These are phyloP conservation scores for Fusarium sublunatum DNA, from an alignment of 2,329 filamentous ascomycete genomes.

Conservation along the genomic window DNA sequence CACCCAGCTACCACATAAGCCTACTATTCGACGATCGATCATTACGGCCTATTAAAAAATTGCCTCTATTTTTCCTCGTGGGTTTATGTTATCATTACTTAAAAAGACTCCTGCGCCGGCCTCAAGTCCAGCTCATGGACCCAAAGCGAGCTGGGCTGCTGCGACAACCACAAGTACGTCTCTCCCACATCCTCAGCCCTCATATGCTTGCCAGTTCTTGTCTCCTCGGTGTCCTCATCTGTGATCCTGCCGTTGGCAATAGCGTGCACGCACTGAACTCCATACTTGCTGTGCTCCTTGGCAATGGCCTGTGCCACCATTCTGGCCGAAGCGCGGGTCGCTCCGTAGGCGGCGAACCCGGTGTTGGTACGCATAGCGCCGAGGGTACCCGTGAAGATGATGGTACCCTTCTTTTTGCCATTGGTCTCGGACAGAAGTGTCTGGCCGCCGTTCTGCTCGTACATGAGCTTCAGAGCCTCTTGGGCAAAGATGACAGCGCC, in stretches of 20 bases:
- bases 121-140: slow-evolving; percentile 38
- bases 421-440: slow-evolving; percentile 56
- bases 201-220: slow-evolving; percentile 65
- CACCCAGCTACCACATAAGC: no score
- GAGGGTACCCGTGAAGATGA: slow-evolving; percentile 68
- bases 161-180: slow-evolving; percentile 61
- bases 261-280: slow-evolving; percentile 68
- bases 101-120: slow-evolving; percentile 33
- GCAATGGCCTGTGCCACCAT: slow-evolving; percentile 67
- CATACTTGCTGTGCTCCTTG: slow-evolving; percentile 66
- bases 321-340: slow-evolving; percentile 61
- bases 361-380: slow-evolving; percentile 65
- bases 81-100: neutral
- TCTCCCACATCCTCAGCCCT: slow-evolving; percentile 67
- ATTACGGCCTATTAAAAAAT: no score
- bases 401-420: slow-evolving; percentile 64
- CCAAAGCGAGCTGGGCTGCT: slow-evolving; percentile 33
- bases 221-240: slow-evolving; percentile 61
- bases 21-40: no score
- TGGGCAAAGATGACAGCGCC: slow-evolving; percentile 67
- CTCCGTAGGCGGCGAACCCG: slow-evolving; percentile 66
- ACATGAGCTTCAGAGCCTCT: slow-evolving; percentile 62
- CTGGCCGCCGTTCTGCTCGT: slow-evolving; percentile 62
- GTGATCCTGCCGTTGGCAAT: slow-evolving; percentile 66
- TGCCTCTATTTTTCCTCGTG: no score